A percentile compares a stretch with the other conserved stretches of the same genome.
phyloP scores from a whole-genome alignment of 2,329 filamentous ascomycete species.

The Seiridium cupressi region DNA sequence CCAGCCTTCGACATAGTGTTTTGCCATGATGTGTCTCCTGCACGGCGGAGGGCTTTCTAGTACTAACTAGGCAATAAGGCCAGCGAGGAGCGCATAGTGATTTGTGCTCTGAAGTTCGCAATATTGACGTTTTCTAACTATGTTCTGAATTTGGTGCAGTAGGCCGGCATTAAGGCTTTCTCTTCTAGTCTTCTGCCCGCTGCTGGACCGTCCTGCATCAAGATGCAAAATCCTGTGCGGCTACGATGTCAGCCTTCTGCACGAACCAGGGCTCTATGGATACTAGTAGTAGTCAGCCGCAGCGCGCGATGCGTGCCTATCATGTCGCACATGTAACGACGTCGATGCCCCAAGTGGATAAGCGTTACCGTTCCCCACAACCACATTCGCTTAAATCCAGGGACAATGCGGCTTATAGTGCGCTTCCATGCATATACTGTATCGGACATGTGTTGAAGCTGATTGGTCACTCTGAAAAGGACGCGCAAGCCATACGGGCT shows the following conservation, averaged over 20 bases:
- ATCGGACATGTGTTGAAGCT: neutral
- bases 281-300: neutral
- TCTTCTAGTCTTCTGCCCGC: no score
- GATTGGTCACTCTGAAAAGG: neutral
- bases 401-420: neutral
- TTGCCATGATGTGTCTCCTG: no score
- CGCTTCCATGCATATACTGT: neutral
- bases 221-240: no score
- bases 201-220: no score
- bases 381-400: neutral
- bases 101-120: no score
- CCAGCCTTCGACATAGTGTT: no score
- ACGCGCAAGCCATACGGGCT: neutral
- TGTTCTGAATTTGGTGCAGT: no score
- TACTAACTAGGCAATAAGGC: no score
- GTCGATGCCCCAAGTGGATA: neutral
- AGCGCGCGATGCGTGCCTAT: neutral
- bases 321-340: neutral
- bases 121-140: no score
- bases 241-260: neutral
- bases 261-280: neutral
- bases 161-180: no score
- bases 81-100: no score
- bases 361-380: neutral
- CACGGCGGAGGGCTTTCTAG: no score